phyloP scores from a whole-genome alignment of 805 yeast species.

The Candida nanaspora region DNA sequence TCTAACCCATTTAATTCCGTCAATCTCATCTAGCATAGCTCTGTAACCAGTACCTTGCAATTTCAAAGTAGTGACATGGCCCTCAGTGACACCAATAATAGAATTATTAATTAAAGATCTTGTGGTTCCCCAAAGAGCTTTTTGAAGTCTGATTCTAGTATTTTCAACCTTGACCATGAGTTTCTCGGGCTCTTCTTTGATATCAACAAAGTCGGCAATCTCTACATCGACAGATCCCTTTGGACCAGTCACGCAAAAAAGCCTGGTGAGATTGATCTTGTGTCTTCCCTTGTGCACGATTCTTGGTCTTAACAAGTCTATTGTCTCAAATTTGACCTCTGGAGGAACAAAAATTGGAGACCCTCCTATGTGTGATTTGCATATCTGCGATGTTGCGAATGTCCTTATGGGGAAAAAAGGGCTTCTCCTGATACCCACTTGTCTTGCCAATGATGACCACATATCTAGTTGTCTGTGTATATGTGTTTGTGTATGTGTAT shows the following conservation, averaged over 20 bases:
- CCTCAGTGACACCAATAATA: slow-evolving; percentile 85
- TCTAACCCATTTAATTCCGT: slow-evolving; percentile 50
- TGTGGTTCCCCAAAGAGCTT: slow-evolving; percentile 92
- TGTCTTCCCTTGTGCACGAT: slow-evolving; percentile 62
- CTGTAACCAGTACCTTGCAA: slow-evolving; percentile 97
- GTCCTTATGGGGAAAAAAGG: slow-evolving; percentile 11
- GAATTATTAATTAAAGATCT: slow-evolving; percentile 73
- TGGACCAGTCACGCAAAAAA: slow-evolving; percentile 67
- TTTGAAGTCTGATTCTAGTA: slow-evolving; percentile 60
- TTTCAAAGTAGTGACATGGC: slow-evolving; percentile 79
- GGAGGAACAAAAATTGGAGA: slow-evolving; percentile 64
- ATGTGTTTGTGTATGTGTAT: too few species aligned
- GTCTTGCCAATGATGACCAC: too few species aligned
- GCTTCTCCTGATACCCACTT: background rate
- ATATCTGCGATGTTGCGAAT: slow-evolving; percentile 25
- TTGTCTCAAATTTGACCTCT: slow-evolving; percentile 45
- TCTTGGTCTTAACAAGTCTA: slow-evolving; percentile 47
- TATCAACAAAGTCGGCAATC: slow-evolving; percentile 63
- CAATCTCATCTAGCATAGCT: slow-evolving; percentile 61
- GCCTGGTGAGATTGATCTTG: slow-evolving; percentile 48
- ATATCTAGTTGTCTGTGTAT: too few species aligned
- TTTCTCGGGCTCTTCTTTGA: slow-evolving; percentile 32
- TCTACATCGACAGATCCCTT: slow-evolving; percentile 58
- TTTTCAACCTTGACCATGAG: slow-evolving; percentile 43
- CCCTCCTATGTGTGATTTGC: slow-evolving; percentile 68